Evolutionary conservation across 1,139 yeast genomes (phyloP), one percentile per base, ranked within the genome.

Genomic region (Sugiyamaella sp.): DNA sequence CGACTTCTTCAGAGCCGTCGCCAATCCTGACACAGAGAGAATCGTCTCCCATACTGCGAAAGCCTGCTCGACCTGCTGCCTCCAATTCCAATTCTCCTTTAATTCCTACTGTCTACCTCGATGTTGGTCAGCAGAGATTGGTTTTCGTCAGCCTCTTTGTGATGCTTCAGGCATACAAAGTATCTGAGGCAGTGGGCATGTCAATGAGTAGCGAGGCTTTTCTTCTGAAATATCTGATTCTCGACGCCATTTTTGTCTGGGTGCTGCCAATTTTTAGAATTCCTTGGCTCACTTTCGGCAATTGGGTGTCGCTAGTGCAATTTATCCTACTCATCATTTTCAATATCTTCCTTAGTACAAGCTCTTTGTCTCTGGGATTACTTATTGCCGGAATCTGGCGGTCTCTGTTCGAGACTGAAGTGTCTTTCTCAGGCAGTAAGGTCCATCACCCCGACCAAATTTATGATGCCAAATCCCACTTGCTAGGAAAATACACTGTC

Each of bases 401-500:
- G 49, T 69, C 72, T 45, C 67, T 68, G 46, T 84, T 70, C 62
- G 79, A 71, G 27, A 82, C 79, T 51, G 96, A 89, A 63, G 70
- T 89, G 52, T 82, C 93, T 1, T 73, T 91, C 3, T 74, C 81
- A 9, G 97, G 95, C 10, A 65, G 70, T 20, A 68, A 79, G 6
- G 70, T 76, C 6, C 67, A 70, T 46, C 67, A 71, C 19, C 66
- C 67, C 14, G 70, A 73, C 53, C 35, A 33, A 14, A 72, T 84
- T 5, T 65, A 80, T 20, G 88, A 89, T 62, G 77, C 85, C 53
- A 80, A 88, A 32, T 74, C 85, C 2, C 95, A 90, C 67, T 86
- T 93, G 66, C 85, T 82, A 62, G 99, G 98, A 48, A 82, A 82
- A 54, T 87, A 88, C 65, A 87, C 93, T 1, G 86, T 93, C 60